phyloP scores from a whole-genome alignment of 148 eudicot genomes.

The Spergularia marina region DNA sequence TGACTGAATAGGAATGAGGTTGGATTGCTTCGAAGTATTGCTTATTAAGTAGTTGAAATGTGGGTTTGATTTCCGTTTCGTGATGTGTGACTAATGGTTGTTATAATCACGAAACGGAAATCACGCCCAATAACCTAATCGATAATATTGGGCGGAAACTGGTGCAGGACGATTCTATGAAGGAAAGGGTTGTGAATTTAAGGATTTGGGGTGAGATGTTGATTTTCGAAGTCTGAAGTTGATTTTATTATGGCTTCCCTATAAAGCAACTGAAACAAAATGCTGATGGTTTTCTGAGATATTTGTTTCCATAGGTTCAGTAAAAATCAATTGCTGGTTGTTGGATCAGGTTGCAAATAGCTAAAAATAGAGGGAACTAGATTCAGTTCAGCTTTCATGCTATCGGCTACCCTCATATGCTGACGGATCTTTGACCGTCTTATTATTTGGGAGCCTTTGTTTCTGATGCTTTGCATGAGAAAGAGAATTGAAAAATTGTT shows the following conservation, averaged over 20 bases:
- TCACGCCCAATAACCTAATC: no score
- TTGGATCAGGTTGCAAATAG: background rate
- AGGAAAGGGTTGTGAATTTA: background rate
- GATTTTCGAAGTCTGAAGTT: background rate
- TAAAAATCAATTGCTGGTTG: background rate
- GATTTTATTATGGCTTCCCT: background rate
- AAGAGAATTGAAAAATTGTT: no score
- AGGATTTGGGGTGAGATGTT: background rate
- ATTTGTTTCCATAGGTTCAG: no score
- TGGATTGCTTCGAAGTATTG: background rate
- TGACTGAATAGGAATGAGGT: background rate
- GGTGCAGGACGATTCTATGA: background rate
- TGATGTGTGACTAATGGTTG: background rate
- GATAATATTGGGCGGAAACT: background rate
- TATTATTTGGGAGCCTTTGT: background rate
- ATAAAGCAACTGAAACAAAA: background rate
- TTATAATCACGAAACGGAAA: no score
- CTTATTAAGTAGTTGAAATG: background rate
- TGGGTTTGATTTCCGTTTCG: conserved; percentile 7
- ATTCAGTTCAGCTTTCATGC: background rate
- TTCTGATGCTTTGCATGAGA: no score
- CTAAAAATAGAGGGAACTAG: background rate
- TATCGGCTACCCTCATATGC: background rate
- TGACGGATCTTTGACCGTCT: no score
- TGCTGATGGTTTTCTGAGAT: no score